phyloP scores from a whole-genome alignment of 495 filamentous ascomycete species.

The Elaphomyces granulatus region DNA sequence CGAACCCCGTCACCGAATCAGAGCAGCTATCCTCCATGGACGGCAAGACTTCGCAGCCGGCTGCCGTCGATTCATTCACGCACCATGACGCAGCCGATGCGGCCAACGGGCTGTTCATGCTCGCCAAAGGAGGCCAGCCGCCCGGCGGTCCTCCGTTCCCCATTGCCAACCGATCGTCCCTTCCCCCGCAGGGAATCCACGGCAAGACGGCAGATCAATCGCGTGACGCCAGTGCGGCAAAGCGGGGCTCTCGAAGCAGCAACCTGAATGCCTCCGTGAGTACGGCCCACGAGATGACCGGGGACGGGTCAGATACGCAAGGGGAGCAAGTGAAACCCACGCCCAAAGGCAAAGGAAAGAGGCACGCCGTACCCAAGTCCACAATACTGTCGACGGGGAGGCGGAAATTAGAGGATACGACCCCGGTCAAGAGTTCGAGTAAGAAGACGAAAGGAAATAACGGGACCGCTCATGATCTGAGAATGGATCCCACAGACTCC shows the following conservation, averaged over 20 bases:
- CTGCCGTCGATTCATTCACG: conserved; percentile 49
- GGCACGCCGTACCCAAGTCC: conserved; percentile 36
- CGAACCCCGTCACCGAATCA: conserved; percentile 36
- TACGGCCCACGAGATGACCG: conserved; percentile 45
- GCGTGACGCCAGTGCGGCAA: conserved; percentile 14
- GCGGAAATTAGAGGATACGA: conserved; percentile 67
- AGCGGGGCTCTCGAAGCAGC: conserved; percentile 19
- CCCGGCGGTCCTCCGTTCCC: conserved; percentile 27
- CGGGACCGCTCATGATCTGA: conserved; percentile 17
- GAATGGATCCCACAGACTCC: conserved; percentile 28
- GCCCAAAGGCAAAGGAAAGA: conserved; percentile 57
- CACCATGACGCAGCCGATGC: conserved; percentile 87
- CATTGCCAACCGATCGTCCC: conserved; percentile 10
- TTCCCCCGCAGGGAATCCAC: conserved; percentile 21
- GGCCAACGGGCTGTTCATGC: conserved; percentile 84
- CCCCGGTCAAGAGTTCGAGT: conserved; percentile 48
- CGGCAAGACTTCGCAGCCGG: conserved; percentile 27
- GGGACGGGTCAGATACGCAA: conserved; percentile 56
- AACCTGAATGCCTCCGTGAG: conserved; percentile 18
- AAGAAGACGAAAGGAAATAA: conserved; percentile 60
- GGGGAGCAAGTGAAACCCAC: conserved; percentile 50
- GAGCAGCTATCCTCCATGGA: conserved; percentile 37
- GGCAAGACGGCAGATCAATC: conserved; percentile 22
- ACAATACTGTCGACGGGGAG: conserved; percentile 39
- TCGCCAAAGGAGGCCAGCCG: conserved; percentile 54